A percentile compares a stretch with the other conserved stretches of the same genome.
Evolutionary conservation across 768 basidiomycete genomes (phyloP).

Genomic region (Suillus luteus): DNA sequence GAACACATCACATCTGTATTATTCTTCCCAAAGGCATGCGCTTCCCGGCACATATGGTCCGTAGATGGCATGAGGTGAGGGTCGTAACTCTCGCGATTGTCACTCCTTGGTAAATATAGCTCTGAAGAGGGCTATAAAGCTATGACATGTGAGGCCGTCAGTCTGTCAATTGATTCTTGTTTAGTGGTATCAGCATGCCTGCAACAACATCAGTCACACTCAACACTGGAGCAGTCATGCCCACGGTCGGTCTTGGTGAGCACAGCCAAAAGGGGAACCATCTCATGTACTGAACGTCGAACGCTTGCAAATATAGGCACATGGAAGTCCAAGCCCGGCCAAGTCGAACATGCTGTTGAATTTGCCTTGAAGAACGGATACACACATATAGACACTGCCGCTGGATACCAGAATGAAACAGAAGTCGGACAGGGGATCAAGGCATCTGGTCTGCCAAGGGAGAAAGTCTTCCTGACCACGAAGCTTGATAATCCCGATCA

Average conservation of each 20-base stretch:
- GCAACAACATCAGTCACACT: conserved; percentile 53
- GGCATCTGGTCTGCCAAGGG: conserved; percentile 69
- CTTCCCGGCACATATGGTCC: conserved; percentile 1
- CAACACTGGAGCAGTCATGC: conserved; percentile 79
- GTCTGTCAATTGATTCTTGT: background rate
- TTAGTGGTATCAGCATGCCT: conserved; percentile 44
- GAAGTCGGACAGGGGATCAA: conserved; percentile 83
- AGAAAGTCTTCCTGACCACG: conserved; percentile 79
- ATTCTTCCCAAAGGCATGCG: background rate
- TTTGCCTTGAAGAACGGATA: conserved; percentile 76
- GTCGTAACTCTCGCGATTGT: conserved; percentile 10
- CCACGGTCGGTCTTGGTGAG: conserved; percentile 67
- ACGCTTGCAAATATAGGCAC: conserved; percentile 50
- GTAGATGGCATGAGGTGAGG: background rate
- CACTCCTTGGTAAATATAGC: conserved; percentile 9
- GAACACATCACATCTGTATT: background rate
- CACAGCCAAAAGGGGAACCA: background rate
- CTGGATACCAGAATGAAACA: conserved; percentile 71
- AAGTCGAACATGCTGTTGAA: conserved; percentile 74
- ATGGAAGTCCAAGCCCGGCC: conserved; percentile 73
- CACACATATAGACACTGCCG: conserved; percentile 70
- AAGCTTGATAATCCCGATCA: conserved; percentile 71
- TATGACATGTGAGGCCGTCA: background rate
- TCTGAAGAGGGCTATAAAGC: conserved; percentile 9
- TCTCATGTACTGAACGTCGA: background rate